These are phyloP conservation scores for Pterocarpus santalinus DNA, from an alignment of 306 rosid species.

Conservation along the genomic window DNA sequence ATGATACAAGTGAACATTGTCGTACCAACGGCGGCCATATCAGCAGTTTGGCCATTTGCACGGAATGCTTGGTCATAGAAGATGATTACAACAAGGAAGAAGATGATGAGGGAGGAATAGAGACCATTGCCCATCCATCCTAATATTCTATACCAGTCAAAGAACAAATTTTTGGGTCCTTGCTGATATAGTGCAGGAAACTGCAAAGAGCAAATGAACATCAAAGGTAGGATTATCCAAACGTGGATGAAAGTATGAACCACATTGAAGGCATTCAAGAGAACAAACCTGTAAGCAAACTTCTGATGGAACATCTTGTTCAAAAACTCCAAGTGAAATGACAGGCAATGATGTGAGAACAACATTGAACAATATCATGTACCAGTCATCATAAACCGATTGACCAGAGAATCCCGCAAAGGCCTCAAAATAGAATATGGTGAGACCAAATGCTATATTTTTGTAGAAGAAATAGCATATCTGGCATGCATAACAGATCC, in stretches of 20 bases:
- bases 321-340: slow-evolving; percentile 98
- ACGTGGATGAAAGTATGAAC: slow-evolving; percentile 28
- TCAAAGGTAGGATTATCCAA: slow-evolving; percentile 34
- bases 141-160: slow-evolving; percentile 88
- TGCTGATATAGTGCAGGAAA: slow-evolving; percentile 98
- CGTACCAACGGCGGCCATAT: slow-evolving; percentile 88
- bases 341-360: slow-evolving; percentile 97
- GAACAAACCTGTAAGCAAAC: slow-evolving; percentile 94
- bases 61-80: slow-evolving; percentile 91
- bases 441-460: slow-evolving; percentile 96
- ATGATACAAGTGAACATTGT: slow-evolving; percentile 94
- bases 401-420: slow-evolving; percentile 95
- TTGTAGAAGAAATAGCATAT: slow-evolving; percentile 99
- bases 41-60: slow-evolving; percentile 78
- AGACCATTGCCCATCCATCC: slow-evolving; percentile 99
- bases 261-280: slow-evolving; percentile 22
- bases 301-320: slow-evolving; percentile 97
- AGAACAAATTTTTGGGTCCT: slow-evolving; percentile 90
- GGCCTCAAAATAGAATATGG: slow-evolving; percentile 97
- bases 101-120: slow-evolving; percentile 78
- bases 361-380: slow-evolving; percentile 93
- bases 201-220: slow-evolving; percentile 53
- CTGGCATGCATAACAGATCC: slow-evolving; percentile 58
- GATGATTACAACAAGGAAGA: slow-evolving; percentile 80
- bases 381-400: slow-evolving; percentile 94